Evolutionary conservation across 768 basidiomycete genomes (phyloP), one percentile per base, ranked within the genome.

Genomic region (Lactifluus subvellereus): DNA sequence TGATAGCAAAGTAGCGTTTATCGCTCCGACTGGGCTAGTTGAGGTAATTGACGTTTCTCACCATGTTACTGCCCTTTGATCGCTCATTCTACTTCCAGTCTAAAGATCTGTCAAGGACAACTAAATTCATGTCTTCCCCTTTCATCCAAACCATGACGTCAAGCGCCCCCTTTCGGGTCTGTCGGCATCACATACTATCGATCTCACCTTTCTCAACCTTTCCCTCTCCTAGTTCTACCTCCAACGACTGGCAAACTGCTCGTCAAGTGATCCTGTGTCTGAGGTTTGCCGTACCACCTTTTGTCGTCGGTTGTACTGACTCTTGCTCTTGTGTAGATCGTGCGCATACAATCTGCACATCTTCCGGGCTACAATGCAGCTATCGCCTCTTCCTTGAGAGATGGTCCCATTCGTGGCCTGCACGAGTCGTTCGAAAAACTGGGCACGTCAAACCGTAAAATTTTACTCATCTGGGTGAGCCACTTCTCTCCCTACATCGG

Each of bases 91-190:
- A 8, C 27, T 45, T 27, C 33, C 10, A 88, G 84, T 78, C 85
- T 0, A 71, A 70, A 37, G 89, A 90, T 70, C 79, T 91, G 64
- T 87, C 88, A 35, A 80, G 85, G 20, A 90, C 89, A 0, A 80
- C 84, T 11, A 89, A 86, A 71, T 84, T 90, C 71, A 88, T 91
- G 82, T 88, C 88, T 6, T 84, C 86, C 2, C 88, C 88, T 0
- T 67, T 90, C 14, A 79, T 89, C n/a, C 88, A 89, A 72, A 76
- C 80, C 13, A 67, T 88, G 11, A 80, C 87, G 0, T 80, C 87
- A 13, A 87, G 83, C 68, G 76, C 77, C 20, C 82, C 85, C 6
- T 81, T 85, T 63, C 80, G 82, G 62, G 87, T 88, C 68, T 60
- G 79, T 73, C 30, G 33, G 3, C 64, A 62, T 51, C 42, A 18